These are phyloP conservation scores for Purshia tridentata DNA, from an alignment of 306 rosid genomes.

Conservation along the genomic window DNA sequence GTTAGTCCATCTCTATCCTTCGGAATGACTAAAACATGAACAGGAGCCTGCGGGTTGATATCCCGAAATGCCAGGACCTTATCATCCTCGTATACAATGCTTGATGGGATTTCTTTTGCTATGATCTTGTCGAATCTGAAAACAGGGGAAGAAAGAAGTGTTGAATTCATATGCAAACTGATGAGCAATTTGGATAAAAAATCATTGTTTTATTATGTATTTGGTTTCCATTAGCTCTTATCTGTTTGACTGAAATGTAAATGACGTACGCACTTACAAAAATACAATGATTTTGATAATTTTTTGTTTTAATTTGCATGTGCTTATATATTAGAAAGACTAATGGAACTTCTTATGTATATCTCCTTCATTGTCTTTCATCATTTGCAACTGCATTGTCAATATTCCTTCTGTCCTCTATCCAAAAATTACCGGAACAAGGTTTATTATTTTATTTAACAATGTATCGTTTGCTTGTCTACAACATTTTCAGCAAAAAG, in stretches of 20 bases:
- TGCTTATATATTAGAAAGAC: background rate
- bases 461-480: background rate
- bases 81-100: constrained; percentile 70
- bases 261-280: background rate
- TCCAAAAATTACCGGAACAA: background rate
- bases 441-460: background rate
- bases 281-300: background rate
- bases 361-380: background rate
- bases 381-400: background rate
- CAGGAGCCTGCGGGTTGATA: constrained; percentile 82
- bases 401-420: background rate
- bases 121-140: constrained; percentile 90
- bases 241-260: background rate
- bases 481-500: background rate
- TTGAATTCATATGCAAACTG: background rate
- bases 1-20: constrained; percentile 83
- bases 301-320: background rate
- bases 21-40: constrained; percentile 84
- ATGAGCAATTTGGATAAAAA: background rate
- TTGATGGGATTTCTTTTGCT: constrained; percentile 87
- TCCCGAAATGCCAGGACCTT: constrained; percentile 83
- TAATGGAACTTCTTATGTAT: background rate
- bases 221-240: background rate
- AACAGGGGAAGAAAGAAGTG: background rate
- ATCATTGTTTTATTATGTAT: background rate